These are phyloP conservation scores for Geosmithia putterillii DNA, from an alignment of 2,329 filamentous ascomycete genomes.

Conservation along the genomic window DNA sequence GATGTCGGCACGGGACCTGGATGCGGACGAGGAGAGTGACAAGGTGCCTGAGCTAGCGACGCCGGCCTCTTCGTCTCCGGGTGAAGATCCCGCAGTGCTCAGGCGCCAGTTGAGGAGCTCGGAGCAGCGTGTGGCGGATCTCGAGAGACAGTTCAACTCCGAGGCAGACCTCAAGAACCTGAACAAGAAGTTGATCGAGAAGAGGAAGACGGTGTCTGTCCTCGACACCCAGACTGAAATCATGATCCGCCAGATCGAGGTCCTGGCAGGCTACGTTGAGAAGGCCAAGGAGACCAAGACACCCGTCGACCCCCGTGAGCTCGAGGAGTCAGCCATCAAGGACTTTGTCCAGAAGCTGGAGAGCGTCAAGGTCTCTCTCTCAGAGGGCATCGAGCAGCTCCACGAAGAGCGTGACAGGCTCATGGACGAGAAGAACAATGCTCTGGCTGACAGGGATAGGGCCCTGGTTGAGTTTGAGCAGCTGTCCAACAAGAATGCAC, in stretches of 20 bases:
- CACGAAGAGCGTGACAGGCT: constrained; percentile 67
- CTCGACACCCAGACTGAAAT: constrained; percentile 92
- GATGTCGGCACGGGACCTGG: constrained; percentile 31
- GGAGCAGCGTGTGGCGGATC: constrained; percentile 74
- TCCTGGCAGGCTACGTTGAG: constrained; percentile 79
- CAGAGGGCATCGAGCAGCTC: constrained; percentile 44
- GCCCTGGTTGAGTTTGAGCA: constrained; percentile 93
- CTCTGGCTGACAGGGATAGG: constrained; percentile 79
- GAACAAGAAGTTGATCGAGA: constrained; percentile 81
- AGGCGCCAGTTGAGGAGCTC: constrained; percentile 69
- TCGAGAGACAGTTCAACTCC: constrained; percentile 63
- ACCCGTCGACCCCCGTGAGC: constrained; percentile 65
- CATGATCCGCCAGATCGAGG: constrained; percentile 83
- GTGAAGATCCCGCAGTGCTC: constrained; percentile 54
- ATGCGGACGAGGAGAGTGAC: constrained; percentile 38
- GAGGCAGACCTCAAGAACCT: constrained; percentile 60
- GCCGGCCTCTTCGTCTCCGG: constrained; percentile 51
- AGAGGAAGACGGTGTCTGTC: constrained; percentile 89
- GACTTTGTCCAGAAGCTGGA: constrained; percentile 71
- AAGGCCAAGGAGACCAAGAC: constrained; percentile 73
- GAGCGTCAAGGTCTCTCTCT: constrained; percentile 46
- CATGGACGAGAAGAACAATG: constrained; percentile 71
- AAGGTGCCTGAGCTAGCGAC: constrained; percentile 55
- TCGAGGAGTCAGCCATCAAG: constrained; percentile 85
- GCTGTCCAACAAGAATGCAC: constrained; percentile 84